Evolutionary conservation across 495 filamentous ascomycete genomes (phyloP), one percentile per base, ranked within the genome.

Genomic region (Podospora fimiseda): DNA sequence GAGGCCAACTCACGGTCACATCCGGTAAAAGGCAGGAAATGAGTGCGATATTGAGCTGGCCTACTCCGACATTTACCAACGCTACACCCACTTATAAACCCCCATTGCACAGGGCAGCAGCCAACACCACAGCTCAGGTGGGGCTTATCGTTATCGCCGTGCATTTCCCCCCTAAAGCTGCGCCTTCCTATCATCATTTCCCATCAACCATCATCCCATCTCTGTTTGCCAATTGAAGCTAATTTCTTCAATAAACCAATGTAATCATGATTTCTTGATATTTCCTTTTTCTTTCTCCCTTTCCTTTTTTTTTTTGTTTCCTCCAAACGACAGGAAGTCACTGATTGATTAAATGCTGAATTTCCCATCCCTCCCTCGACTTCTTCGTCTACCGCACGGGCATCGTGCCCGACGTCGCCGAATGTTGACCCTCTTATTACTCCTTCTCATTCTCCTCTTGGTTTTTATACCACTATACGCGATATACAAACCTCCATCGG

Each of bases 401-500:
- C 75, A 77, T 48, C 74, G 76, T 52, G 76, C 77, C 38, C 76
- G 80, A 44, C 77, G 80, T 49, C 70, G 68, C 55, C 71, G 80
- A 55, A 72, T 83, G 67, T 62, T 71, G 22, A 74, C 77, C 45
- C 79, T 88, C 57, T 56, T 83, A 48, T 46, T 84, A 51, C 50
- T 70, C 37, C 36, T 76, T 48, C 58, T 76, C 50, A 52, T 83
- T 18, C 53, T 73, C 57, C 57, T 75, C 30, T 48, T 85, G 15
- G 52, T 83, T 9, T 2, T 74, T 39, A 39, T 68, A 13, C 84
- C 86, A 9, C 69, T 90, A 59, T 78, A 74, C 58, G 79, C 81
- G 62, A 59, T 82, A 14, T 94, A 95, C 75, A 87, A 88, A 60
- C 89, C 89, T 0, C 89, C 89, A 0, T 55, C 52, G 9, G 58